These are phyloP conservation scores for Mucor irregularis DNA, from an alignment of 371 early-diverging fungal genomes.

Conservation along the genomic window DNA sequence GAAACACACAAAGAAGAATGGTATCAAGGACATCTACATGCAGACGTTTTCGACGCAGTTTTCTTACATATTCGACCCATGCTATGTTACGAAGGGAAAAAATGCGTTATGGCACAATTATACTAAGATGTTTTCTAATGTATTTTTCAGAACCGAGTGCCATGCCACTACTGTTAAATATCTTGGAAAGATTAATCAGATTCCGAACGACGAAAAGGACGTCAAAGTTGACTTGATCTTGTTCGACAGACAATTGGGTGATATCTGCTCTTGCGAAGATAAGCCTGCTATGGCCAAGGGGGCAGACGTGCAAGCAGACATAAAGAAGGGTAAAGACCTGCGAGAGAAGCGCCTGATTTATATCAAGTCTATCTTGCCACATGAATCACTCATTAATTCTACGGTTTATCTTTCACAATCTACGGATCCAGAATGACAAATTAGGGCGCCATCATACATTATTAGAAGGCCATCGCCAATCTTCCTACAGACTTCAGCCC, in stretches of 20 bases:
- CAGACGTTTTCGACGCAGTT: constrained; percentile 10
- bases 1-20: constrained; percentile 14
- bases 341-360: constrained; percentile 9
- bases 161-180: constrained; percentile 15
- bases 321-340: constrained; percentile 8
- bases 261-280: constrained; percentile 15
- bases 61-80: constrained; percentile 16
- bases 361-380: constrained; percentile 4
- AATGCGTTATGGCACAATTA: constrained; percentile 1
- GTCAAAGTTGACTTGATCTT: constrained; percentile 12
- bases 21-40: constrained; percentile 10
- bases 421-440: constrained; percentile 19
- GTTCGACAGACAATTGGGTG: constrained; percentile 9
- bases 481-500: background rate
- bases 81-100: constrained; percentile 12
- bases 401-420: background rate
- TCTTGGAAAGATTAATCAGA: constrained; percentile 15
- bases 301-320: constrained; percentile 9
- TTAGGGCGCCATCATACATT: constrained; percentile 7
- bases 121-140: constrained; percentile 1
- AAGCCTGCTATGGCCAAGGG: constrained; percentile 9
- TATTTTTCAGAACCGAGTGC: constrained; percentile 5
- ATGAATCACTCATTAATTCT: too few species aligned
- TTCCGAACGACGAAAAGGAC: constrained; percentile 9
- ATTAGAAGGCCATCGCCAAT: background rate